Percentiles rank a stretch among this genome's conserved stretches.
Evolutionary conservation across 441 rosid species (phyloP).

Genomic region (Erysimum cheiri): DNA sequence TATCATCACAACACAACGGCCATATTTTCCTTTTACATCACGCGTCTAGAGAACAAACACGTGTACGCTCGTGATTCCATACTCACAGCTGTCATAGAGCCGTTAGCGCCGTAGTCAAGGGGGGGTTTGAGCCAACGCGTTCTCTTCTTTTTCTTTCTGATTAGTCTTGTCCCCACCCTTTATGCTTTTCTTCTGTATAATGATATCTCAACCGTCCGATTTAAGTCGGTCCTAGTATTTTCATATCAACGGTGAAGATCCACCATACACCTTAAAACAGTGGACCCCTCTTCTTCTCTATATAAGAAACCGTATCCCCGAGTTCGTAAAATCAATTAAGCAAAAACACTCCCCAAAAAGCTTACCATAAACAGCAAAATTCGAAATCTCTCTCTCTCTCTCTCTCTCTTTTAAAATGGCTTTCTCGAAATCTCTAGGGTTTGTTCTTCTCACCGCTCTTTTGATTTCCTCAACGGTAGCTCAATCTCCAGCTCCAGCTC

Average conservation of each 20-base stretch:
- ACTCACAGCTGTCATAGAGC: conserved; percentile 38
- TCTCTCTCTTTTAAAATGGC: conserved; percentile 1
- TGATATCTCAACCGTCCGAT: conserved; percentile 28
- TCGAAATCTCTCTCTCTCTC: not conserved
- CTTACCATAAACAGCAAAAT: not conserved
- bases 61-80: conserved; percentile 33
- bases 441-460: conserved; percentile 39
- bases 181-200: not conserved
- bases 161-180: conserved; percentile 22
- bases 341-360: not conserved
- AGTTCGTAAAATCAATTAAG: not conserved
- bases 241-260: conserved; percentile 25
- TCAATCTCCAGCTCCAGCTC: conserved; percentile 57
- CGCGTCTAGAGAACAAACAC: conserved; percentile 27
- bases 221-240: conserved; percentile 17
- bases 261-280: not conserved
- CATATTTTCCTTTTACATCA: conserved; percentile 30
- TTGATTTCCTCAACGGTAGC: conserved; percentile 46
- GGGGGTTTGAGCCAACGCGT: conserved; percentile 38
- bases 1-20: conserved; percentile 32
- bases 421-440: conserved; percentile 40
- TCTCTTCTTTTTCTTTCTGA: conserved; percentile 8
- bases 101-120: conserved; percentile 49
- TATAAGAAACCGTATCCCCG: conserved; percentile 11
- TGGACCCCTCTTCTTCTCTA: conserved; percentile 15